These are phyloP conservation scores for Rhododendron williamsianum DNA, from an alignment of 148 eudicot genomes.

Conservation along the genomic window DNA sequence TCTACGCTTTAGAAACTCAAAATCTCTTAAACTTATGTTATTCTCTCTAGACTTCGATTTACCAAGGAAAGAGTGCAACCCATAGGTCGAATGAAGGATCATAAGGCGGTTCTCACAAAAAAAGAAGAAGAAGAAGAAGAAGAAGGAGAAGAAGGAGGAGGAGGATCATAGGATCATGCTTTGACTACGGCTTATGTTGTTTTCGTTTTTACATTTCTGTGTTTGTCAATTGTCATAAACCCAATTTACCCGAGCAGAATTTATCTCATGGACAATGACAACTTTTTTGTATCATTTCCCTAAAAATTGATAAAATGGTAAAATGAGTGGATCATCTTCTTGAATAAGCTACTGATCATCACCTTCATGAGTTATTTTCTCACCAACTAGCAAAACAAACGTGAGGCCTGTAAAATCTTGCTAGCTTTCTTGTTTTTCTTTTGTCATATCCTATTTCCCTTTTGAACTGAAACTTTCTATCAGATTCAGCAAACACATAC, in stretches of 20 bases:
- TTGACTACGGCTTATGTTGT: too few relatives aligned
- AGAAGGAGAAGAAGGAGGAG: too few relatives aligned
- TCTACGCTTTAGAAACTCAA: not conserved
- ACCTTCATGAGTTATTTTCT: not conserved
- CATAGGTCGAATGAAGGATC: not conserved
- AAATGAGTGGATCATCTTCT: not conserved
- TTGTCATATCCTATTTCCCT: not conserved
- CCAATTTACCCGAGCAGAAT: not conserved
- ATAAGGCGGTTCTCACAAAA: too few relatives aligned
- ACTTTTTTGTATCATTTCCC: not conserved
- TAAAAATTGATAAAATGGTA: too few relatives aligned
- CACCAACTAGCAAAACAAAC: not conserved
- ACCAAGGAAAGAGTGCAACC: not conserved
- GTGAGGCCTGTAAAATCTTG: not conserved
- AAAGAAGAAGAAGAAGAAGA: too few relatives aligned
- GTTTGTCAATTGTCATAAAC: too few relatives aligned
- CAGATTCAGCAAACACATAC: not conserved
- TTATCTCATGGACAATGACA: not conserved
- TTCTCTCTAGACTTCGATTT: not conserved
- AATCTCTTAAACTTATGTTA: not conserved
- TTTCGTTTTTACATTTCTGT: not conserved
- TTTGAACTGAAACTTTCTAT: not conserved
- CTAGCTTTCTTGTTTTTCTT: not conserved
- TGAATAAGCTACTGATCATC: not conserved
- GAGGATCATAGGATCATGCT: too few relatives aligned